Evolutionary conservation across 768 basidiomycete genomes (phyloP), one percentile per base, ranked within the genome.

Genomic region (Tylopilus rubrobrunneus): DNA sequence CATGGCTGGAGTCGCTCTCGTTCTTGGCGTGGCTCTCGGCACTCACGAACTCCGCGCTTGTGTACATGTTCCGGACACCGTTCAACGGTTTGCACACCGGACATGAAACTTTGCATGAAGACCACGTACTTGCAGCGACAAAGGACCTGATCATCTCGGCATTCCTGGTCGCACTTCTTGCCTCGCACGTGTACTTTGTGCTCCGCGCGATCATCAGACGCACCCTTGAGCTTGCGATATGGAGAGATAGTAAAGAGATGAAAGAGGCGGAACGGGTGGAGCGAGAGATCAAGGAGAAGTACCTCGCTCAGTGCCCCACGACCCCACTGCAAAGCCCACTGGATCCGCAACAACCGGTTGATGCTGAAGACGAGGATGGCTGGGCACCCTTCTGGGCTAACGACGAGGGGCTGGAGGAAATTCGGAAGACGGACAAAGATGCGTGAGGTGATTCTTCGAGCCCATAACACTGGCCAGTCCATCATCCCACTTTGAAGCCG

Each of bases 21-120:
- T 87, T 92, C 75, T 78, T 99, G 67, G 81, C 92, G 12, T 98
- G 94, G 93, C 75, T 96, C 48, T 85, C 86, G 5, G 86, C 93
- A 0, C 74, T 98, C 29, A 92, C 87, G 28, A 97, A 95, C 70
- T 79, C 92, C 0, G 87, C 94, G 7, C 82, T 99, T 50, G 87
- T 96, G 47, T 94, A 92, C 74, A 83, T 97, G 60, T 96, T 97
- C 78, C 83, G 79, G 14, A 82, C 86, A 31, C 64, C 67, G 23
- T 60, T 63, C 34, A 67, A 66, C 1, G 58, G 54, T 1, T 5
- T 39, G 14, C 46, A 27, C 7, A 27, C 45, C 23, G 56, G 55
- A 29, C 52, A 45, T 1, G 55, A 51, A 4, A 45, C n/a, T 17
- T 12, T 51, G 1, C 48, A 54, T 0, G 49, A 60, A 17, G 61